Evolutionary conservation across 2,329 filamentous ascomycete species (phyloP), one percentile per base, ranked within the genome.

Genomic region (Scopulariopsis brevicaulis): DNA sequence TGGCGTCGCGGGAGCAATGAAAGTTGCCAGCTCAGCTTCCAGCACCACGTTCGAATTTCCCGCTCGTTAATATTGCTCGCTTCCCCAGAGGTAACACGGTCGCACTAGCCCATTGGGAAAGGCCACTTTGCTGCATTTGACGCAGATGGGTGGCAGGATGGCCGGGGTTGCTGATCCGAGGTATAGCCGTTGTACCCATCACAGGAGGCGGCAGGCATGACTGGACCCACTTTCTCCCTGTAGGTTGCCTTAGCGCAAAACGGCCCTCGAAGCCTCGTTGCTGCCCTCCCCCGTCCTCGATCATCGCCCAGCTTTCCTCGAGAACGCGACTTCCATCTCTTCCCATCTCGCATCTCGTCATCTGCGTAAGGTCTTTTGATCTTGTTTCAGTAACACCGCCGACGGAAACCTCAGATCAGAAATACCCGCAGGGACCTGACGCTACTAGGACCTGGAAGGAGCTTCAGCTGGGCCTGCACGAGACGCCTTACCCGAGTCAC

Each of bases 251-350:
- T 50, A 51, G 40, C 37, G 55, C 55, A 56, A 56, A 56, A 32
- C 55, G 48, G 55, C 48, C 34, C 15, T 53, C 25, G 48, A 51
- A 24, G 55, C 55, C 55, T 57, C 22, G 55, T 57, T 52, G 46
- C 32, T 57, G 46, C 55, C 55, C 55, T 57, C n/a, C n/a, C 40
- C 12, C 22, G 5, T 14, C 46, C 8, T 3, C 4, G n/a, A 24
- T 56, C 43, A 14, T 50, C 46, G 32, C 25, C 54, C 54, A 48
- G 20, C 24, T 32, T 20, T 22, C 34, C 10, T 55, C n/a, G 34
- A 40, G 15, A 53, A 37, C 53, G 32, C 15, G 32, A 18, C 28
- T 43, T 40, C 53, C 22, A 55, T 40, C 53, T 22, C n/a, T 40
- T 20, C 34, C 20, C 34, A 55, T 55, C n/a, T 40, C 34, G 7